These are phyloP conservation scores for Gracilaria caudata DNA, from an alignment of 23 red algal species.

Conservation along the genomic window DNA sequence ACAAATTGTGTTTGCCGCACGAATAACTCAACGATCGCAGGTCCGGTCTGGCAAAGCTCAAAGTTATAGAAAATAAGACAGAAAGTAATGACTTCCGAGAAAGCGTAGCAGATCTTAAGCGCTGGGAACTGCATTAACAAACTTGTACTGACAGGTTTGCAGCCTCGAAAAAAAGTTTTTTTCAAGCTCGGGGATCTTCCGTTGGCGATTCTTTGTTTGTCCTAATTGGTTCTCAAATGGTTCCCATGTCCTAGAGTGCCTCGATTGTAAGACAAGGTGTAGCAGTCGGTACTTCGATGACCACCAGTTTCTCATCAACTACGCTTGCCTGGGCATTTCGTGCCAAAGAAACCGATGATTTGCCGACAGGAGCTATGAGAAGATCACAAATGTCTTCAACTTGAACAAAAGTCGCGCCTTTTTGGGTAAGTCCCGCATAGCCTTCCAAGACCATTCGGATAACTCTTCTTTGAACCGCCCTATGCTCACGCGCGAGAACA, in stretches of 20 bases:
- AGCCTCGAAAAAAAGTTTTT: too few species aligned
- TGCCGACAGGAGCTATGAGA: slow-evolving; percentile 14
- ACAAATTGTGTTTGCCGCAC: too few species aligned
- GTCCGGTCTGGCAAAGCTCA: too few species aligned
- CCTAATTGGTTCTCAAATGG: not conserved
- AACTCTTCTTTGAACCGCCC: slow-evolving; percentile 54
- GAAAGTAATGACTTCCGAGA: too few species aligned
- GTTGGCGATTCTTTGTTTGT: too few species aligned
- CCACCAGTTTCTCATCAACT: not conserved
- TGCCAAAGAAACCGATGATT: slow-evolving; percentile 11
- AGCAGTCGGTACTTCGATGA: not conserved
- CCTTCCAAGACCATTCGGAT: slow-evolving; percentile 44
- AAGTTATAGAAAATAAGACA: too few species aligned
- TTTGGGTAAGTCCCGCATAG: not conserved
- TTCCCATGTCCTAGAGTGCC: not conserved
- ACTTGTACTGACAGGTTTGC: too few species aligned
- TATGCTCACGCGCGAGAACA: slow-evolving; percentile 8
- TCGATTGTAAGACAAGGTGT: not conserved
- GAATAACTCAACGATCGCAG: too few species aligned
- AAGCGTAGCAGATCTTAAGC: too few species aligned
- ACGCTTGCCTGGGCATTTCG: slow-evolving; percentile 6
- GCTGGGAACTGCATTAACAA: too few species aligned
- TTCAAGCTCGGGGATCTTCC: too few species aligned
- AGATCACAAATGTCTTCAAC: slow-evolving; percentile 51
- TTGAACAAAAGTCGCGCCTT: slow-evolving; percentile 38